These are phyloP conservation scores for Leccinum pellstonianum DNA, from an alignment of 768 basidiomycete genomes.

Conservation along the genomic window DNA sequence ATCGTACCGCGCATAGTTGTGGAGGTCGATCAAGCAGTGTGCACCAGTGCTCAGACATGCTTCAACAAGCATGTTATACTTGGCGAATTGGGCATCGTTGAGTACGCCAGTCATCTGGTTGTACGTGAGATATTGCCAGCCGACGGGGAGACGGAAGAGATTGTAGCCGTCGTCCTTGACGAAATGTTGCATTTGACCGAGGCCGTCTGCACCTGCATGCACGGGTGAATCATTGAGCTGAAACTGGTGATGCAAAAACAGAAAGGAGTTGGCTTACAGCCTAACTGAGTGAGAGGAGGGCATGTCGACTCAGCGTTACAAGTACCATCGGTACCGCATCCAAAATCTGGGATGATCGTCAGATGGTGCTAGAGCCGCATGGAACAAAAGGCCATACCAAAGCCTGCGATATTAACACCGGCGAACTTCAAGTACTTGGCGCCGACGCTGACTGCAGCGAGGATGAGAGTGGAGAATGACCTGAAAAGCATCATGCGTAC, in stretches of 20 bases:
- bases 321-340: conserved; percentile 45
- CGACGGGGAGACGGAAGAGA: conserved; percentile 58
- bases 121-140: conserved; percentile 55
- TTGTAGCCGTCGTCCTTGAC: conserved; percentile 53
- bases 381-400: conserved; percentile 29
- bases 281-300: conserved; percentile 47
- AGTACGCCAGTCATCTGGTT: conserved; percentile 40
- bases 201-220: conserved; percentile 11
- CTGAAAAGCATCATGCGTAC: conserved; percentile 17
- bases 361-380: neutral
- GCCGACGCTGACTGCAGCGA: conserved; percentile 11
- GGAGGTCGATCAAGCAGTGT: conserved; percentile 55
- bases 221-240: neutral
- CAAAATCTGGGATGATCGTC: conserved; percentile 38
- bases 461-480: conserved; percentile 13
- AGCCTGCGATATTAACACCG: conserved; percentile 56
- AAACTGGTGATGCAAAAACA: neutral
- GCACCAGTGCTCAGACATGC: conserved; percentile 48
- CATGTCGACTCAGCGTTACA: conserved; percentile 39
- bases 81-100: conserved; percentile 41
- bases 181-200: conserved; percentile 64
- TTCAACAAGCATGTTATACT: conserved; percentile 48
- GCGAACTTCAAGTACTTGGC: conserved; percentile 32
- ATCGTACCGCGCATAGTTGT: conserved; percentile 61
- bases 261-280: conserved; percentile 30